phyloP scores from a whole-genome alignment of 1,139 yeast genomes.

The Yamadazyma jaroonii region DNA sequence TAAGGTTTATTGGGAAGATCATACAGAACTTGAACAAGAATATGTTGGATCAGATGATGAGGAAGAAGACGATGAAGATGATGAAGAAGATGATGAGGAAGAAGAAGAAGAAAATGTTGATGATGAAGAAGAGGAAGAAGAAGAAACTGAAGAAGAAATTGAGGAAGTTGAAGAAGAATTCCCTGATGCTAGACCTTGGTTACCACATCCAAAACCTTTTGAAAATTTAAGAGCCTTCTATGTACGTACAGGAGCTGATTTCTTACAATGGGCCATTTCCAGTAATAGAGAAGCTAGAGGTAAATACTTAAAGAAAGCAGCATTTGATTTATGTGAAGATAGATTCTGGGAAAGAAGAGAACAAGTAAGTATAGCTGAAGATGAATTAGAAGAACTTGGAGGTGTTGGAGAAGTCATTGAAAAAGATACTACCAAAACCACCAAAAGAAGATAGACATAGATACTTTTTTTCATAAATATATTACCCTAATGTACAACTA shows the following conservation, averaged over 20 bases:
- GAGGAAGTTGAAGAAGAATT: slow-evolving; percentile 65
- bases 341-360: slow-evolving; percentile 99
- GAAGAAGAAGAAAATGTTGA: slow-evolving; percentile 48
- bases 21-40: slow-evolving; percentile 36
- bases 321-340: slow-evolving; percentile 88
- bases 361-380: slow-evolving; percentile 84
- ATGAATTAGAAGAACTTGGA: slow-evolving; percentile 81
- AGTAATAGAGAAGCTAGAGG: slow-evolving; percentile 86
- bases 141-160: slow-evolving; percentile 58
- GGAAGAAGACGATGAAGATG: slow-evolving; percentile 58
- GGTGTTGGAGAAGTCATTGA: slow-evolving; percentile 93
- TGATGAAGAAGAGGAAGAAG: slow-evolving; percentile 56
- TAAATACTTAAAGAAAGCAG: slow-evolving; percentile 81
- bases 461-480: no score
- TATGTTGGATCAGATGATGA: slow-evolving; percentile 38
- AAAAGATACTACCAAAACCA: slow-evolving; percentile 53
- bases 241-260: slow-evolving; percentile 79
- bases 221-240: slow-evolving; percentile 82
- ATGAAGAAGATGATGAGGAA: slow-evolving; percentile 56
- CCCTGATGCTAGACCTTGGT: slow-evolving; percentile 93
- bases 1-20: slow-evolving; percentile 86
- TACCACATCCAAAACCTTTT: slow-evolving; percentile 97
- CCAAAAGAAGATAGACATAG: slow-evolving; percentile 41
- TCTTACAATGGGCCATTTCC: slow-evolving; percentile 90
- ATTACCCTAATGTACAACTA: slow-evolving; percentile 23